Percentiles rank a stretch among this genome's conserved stretches.
Conservation (phyloP, 257 asterid species). For the Misopates orontium region DNA sequence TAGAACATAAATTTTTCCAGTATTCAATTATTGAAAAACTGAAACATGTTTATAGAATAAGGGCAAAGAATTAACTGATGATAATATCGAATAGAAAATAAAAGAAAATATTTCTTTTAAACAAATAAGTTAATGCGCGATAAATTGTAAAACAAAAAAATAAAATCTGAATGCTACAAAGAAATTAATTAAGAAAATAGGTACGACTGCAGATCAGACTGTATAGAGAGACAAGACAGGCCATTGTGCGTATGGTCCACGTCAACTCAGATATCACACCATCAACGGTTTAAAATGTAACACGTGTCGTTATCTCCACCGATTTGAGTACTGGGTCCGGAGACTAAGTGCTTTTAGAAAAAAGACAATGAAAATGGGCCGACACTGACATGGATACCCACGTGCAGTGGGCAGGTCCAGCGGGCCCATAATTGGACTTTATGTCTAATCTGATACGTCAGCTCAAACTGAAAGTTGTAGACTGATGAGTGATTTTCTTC, state of each 20-base stretch:
- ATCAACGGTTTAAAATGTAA: slow-evolving; percentile 1
- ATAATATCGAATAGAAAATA: no score
- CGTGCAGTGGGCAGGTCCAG: slow-evolving; percentile 40
- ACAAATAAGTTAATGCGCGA: no score
- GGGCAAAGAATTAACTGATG: no score
- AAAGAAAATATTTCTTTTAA: no score
- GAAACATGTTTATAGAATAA: no score
- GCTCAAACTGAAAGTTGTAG: slow-evolving; percentile 32
- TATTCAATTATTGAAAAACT: no score
- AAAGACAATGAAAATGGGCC: slow-evolving; percentile 36
- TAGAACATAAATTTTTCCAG: no score
- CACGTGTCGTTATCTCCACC: slow-evolving; percentile 27
- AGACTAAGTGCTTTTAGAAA: slow-evolving; percentile 5
- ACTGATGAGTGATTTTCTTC: slow-evolving; percentile 33
- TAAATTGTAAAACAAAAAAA: no score
- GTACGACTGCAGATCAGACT: not conserved
- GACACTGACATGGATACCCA: slow-evolving; percentile 48
- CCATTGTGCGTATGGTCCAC: slow-evolving; percentile 52
- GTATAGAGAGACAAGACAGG: slow-evolving; percentile 33
- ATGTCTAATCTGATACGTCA: slow-evolving; percentile 47
- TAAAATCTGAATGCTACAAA: no score
- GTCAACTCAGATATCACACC: slow-evolving; percentile 36
- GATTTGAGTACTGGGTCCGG: not conserved
- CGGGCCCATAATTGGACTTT: slow-evolving; percentile 44
- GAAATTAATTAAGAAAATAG: not conserved